Evolutionary conservation across 73 alveolate species (phyloP).

Genomic region (Urostyla sp.): DNA sequence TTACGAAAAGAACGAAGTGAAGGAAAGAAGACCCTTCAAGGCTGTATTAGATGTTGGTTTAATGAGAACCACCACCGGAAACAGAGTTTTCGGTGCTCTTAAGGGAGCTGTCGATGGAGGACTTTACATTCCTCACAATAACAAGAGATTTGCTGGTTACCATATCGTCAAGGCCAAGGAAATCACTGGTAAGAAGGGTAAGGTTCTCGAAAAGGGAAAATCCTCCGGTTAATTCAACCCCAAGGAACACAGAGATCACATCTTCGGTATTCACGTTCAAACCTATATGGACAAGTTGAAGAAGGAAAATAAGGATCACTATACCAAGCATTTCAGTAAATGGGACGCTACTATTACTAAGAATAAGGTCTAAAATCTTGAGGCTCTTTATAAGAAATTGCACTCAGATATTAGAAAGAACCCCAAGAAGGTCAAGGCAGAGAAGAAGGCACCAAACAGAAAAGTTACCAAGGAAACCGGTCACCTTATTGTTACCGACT

Average conservation of each 20-base stretch:
- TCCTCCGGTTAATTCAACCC: constrained; percentile 79
- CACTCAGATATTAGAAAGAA: constrained; percentile 97
- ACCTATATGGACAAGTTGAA: constrained; percentile 93
- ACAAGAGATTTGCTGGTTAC: constrained; percentile 99
- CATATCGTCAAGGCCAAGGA: constrained; percentile 66
- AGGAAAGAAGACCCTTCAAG: constrained; percentile 97
- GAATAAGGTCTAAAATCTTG: constrained; percentile 85
- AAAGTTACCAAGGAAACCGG: constrained; percentile 76
- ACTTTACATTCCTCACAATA: constrained; percentile 97
- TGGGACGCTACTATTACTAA: constrained; percentile 90
- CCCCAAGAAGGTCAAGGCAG: constrained; percentile 83
- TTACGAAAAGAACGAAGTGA: constrained; percentile 84
- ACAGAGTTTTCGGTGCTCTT: constrained; percentile 99
- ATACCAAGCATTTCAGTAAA: constrained; percentile 87
- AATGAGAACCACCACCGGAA: constrained; percentile 99
- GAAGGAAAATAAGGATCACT: constrained; percentile 83
- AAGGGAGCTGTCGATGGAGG: constrained; percentile 99
- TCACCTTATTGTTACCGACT: constrained; percentile 70
- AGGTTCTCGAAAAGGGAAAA: constrained; percentile 80
- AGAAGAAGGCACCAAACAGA: constrained; percentile 81
- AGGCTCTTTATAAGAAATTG: constrained; percentile 94
- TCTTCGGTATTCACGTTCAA: constrained; percentile 98
- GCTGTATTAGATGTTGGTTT: constrained; percentile 99
- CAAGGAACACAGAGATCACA: constrained; percentile 97
- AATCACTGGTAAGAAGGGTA: constrained; percentile 81